Percentiles rank a stretch among this genome's conserved stretches.
Evolutionary conservation across 2,329 filamentous ascomycete genomes (phyloP).

Genomic region (Ophiostoma montium): DNA sequence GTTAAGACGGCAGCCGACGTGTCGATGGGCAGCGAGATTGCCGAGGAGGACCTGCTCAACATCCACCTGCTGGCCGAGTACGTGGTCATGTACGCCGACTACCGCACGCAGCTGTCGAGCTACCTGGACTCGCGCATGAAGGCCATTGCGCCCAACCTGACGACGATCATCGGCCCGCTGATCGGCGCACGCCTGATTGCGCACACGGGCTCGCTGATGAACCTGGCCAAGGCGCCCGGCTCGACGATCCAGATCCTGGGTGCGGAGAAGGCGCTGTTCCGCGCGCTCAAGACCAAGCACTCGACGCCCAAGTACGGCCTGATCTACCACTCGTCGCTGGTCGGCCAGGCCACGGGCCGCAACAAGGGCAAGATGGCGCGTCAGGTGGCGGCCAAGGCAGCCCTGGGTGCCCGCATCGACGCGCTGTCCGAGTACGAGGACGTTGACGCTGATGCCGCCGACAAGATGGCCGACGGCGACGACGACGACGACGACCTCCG

Average conservation of each 20-base stretch:
- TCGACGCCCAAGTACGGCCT: constrained; percentile 97
- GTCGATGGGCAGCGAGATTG: constrained; percentile 97
- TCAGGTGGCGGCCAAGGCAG: constrained; percentile 87
- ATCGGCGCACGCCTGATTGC: constrained; percentile 91
- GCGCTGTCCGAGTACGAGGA: constrained; percentile 68
- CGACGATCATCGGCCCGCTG: constrained; percentile 79
- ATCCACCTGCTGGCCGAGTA: constrained; percentile 86
- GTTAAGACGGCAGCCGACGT: constrained; percentile 93
- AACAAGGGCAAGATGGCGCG: constrained; percentile 99
- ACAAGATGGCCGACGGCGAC: constrained; percentile 47
- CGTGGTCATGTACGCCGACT: constrained; percentile 83
- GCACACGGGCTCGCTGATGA: constrained; percentile 87
- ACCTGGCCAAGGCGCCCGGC: constrained; percentile 85
- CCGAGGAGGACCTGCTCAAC: constrained; percentile 79
- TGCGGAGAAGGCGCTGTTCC: constrained; percentile 97
- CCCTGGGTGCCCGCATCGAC: constrained; percentile 85
- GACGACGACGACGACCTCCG: constrained; percentile 81
- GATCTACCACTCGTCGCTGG: constrained; percentile 82
- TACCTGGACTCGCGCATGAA: constrained; percentile 92
- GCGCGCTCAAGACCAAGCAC: constrained; percentile 97
- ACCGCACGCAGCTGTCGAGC: constrained; percentile 71
- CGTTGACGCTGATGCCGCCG: constrained; percentile 54
- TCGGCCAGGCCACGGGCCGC: constrained; percentile 91
- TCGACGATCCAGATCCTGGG: constrained; percentile 96
- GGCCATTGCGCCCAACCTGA: constrained; percentile 91